A percentile compares a stretch with the other conserved stretches of the same genome.
These are phyloP conservation scores for Podila horticola DNA, from an alignment of 192 early-diverging fungal species.

Conservation along the genomic window DNA sequence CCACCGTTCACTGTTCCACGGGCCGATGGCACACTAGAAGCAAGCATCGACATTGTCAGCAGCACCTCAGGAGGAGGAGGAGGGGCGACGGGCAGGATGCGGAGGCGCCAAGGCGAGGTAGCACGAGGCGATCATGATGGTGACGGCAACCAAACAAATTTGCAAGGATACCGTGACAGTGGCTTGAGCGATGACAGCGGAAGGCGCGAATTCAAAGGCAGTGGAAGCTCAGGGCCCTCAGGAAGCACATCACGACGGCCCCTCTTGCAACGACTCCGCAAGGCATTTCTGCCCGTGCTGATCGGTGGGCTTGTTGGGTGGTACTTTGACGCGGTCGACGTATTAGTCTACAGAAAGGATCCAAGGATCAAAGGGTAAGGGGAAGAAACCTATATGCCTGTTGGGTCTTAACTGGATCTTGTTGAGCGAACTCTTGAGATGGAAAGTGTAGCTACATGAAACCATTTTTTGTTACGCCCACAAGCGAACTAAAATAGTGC, in stretches of 20 bases:
- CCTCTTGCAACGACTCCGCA: slow-evolving; percentile 20
- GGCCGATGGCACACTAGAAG: slow-evolving; percentile 40
- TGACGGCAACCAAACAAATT: slow-evolving; percentile 38
- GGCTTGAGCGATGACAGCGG: background rate
- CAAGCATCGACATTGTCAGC: slow-evolving; percentile 12
- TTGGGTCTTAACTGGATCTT: too few relatives aligned
- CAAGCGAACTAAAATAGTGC: too few relatives aligned
- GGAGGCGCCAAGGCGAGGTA: slow-evolving; percentile 20
- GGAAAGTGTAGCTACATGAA: too few relatives aligned
- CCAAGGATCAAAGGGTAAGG: slow-evolving; percentile 48
- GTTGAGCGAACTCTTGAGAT: too few relatives aligned
- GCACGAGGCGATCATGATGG: slow-evolving; percentile 31
- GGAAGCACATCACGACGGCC: slow-evolving; percentile 14
- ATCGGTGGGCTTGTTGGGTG: slow-evolving; percentile 23
- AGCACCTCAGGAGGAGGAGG: background rate
- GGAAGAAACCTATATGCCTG: too few relatives aligned
- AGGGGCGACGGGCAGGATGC: slow-evolving; percentile 23
- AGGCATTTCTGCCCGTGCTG: slow-evolving; percentile 17
- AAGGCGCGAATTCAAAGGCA: background rate
- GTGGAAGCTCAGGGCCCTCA: background rate
- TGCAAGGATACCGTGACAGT: slow-evolving; percentile 38
- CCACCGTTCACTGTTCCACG: slow-evolving; percentile 45
- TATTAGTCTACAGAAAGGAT: slow-evolving; percentile 34
- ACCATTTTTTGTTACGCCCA: too few relatives aligned
- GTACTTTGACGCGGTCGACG: slow-evolving; percentile 37